Conservation (phyloP, 257 asterid species). For the Solanum raphanifolium region DNA sequence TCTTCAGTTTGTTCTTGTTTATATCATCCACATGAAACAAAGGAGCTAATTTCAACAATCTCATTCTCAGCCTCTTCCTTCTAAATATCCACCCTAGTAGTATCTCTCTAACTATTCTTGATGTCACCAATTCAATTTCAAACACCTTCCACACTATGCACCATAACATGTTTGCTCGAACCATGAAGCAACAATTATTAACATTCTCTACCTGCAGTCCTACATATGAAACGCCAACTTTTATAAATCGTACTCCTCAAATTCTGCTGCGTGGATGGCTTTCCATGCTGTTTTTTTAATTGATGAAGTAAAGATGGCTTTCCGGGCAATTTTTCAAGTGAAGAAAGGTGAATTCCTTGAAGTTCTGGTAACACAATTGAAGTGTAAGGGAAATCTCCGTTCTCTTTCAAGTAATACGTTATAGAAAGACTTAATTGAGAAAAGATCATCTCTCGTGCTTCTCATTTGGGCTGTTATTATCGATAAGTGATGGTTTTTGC, state of each 20-base stretch:
- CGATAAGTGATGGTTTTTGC: background rate
- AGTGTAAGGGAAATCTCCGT: background rate
- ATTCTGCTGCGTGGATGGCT: background rate
- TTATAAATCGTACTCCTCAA: background rate
- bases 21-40: background rate
- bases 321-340: background rate
- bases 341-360: background rate
- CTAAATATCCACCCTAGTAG: background rate
- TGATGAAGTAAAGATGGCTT: background rate
- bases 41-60: background rate
- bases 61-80: background rate
- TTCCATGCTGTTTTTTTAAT: background rate
- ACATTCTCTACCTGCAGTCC: background rate
- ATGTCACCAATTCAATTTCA: background rate
- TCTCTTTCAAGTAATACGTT: background rate
- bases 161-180: background rate
- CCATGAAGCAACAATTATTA: background rate
- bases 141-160: background rate
- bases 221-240: background rate
- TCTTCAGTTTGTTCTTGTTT: background rate
- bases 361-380: background rate
- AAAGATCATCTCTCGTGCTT: background rate
- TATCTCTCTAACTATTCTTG: background rate
- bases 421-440: background rate
- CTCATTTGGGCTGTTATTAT: background rate